Evolutionary conservation across 2,329 filamentous ascomycete genomes (phyloP), one percentile per base, ranked within the genome.

Genomic region (Erysiphe pulchra): DNA sequence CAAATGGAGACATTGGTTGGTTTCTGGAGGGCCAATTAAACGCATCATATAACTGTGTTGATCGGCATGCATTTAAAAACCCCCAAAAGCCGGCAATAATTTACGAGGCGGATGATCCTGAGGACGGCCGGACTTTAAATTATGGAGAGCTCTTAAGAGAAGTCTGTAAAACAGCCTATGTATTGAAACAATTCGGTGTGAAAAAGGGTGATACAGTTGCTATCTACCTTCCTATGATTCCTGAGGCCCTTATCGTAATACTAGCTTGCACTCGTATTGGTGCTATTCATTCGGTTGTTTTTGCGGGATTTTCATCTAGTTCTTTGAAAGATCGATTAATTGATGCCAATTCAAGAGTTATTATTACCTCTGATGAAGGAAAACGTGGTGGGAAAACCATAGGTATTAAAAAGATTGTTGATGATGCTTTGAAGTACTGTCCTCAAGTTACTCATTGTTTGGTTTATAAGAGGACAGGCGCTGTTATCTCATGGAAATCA

Each of bases 161-260:
- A 62, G 87, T 98, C 45, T 94, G 80, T 57, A 80, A 75, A 62
- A 75, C 84, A 14, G 80, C 90, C 40, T 84, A 83, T 67, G 79
- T 81, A 20, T 71, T 98, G 54, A 93, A 86, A 70, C 74, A 87
- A 66, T 90, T 93, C 75, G 90, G 90, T 51, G 87, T 98, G 49
- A 77, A 80, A 67, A 95, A 94, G 70, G 90, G 90, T 47, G 90
- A 98, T 64, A 93, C 86, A 4, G 86, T 98, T 47, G 90, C 85
- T 51, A 81, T 98, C 53, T 98, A 98, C 68, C 67, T 98, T 52
- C 90, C 90, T 61, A 98, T 98, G 90, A 93, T 98, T 62, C 90
- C 90, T 47, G 87, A 98, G 64, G 90, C 90, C 7, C 57, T 98
- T 48, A 70, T 98, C 56, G 80, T 90, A 46, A 82, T 98, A 62